These are phyloP conservation scores for Eragrostis nindensis DNA, from an alignment of 176 grass and related monocot species.

Conservation along the genomic window DNA sequence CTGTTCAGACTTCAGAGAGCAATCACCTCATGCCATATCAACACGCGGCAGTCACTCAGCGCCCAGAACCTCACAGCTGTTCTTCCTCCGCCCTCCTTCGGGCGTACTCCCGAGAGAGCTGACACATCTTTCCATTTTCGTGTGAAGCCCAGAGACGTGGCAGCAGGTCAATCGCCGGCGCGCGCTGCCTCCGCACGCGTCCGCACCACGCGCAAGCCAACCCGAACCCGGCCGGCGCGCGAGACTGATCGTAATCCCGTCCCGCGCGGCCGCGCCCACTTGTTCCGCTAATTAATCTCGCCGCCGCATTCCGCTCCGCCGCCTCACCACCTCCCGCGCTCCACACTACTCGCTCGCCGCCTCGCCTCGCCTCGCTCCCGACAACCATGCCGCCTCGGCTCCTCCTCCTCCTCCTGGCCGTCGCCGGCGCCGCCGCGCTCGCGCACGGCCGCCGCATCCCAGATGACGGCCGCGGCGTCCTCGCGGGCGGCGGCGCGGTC, in stretches of 20 bases:
- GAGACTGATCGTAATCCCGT: background rate
- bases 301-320: too few species aligned
- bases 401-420: conserved; percentile 46
- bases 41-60: background rate
- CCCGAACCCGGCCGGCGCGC: background rate
- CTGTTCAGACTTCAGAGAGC: background rate
- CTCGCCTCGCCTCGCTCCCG: background rate
- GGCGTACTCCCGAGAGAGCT: background rate
- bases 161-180: background rate
- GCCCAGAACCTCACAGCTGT: background rate
- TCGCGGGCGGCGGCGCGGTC: background rate
- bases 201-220: too few species aligned
- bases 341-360: background rate
- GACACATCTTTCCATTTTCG: background rate
- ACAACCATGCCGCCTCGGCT: conserved; percentile 22
- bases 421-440: conserved; percentile 4
- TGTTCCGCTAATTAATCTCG: background rate
- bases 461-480: background rate
- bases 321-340: background rate
- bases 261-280: background rate
- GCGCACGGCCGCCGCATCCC: conserved; percentile 17
- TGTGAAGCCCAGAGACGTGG: background rate
- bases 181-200: background rate
- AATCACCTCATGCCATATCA: background rate
- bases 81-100: background rate